phyloP scores from a whole-genome alignment of 2,329 filamentous ascomycete species.

The Phoma sp. region DNA sequence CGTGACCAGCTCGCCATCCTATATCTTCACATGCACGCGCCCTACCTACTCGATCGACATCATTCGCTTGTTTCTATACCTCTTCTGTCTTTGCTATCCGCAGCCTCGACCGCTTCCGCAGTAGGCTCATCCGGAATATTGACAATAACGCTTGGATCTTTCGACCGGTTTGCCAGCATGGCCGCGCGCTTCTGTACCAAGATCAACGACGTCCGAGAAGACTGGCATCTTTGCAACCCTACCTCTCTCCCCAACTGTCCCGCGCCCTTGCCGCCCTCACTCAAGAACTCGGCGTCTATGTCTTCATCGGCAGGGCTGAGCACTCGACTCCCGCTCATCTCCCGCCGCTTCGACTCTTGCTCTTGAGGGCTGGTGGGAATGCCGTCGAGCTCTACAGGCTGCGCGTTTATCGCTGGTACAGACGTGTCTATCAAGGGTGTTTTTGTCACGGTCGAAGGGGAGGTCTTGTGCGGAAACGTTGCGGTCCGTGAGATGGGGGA shows the following conservation, averaged over 20 bases:
- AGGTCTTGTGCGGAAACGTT: constrained; percentile 39
- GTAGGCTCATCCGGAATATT: constrained; percentile 53
- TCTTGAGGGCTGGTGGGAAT: constrained; percentile 31
- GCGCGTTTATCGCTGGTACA: constrained; percentile 50
- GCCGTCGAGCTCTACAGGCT: constrained; percentile 54
- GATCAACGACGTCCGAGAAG: constrained; percentile 2
- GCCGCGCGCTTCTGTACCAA: constrained; percentile 44
- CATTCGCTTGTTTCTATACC: constrained; percentile 1
- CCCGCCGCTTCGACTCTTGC: constrained; percentile 33
- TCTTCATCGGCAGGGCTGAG: constrained; percentile 36
- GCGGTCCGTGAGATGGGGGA: constrained; percentile 28
- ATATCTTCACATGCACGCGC: too few relatives aligned
- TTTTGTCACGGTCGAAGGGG: constrained; percentile 26
- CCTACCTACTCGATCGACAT: neutral
- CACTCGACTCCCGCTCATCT: constrained; percentile 12
- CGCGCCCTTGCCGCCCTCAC: constrained; percentile 24
- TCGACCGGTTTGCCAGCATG: constrained; percentile 45
- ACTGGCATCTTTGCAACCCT: neutral
- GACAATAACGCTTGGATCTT: constrained; percentile 54
- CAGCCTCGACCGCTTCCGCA: constrained; percentile 52
- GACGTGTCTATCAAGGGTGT: constrained; percentile 47
- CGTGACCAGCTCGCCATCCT: too few relatives aligned
- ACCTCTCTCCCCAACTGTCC: constrained; percentile 35
- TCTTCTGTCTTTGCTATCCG: constrained; percentile 28
- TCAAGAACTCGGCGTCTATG: constrained; percentile 39